Evolutionary conservation across 495 filamentous ascomycete species (phyloP), one percentile per base, ranked within the genome.

Genomic region (Cercophora scortea): DNA sequence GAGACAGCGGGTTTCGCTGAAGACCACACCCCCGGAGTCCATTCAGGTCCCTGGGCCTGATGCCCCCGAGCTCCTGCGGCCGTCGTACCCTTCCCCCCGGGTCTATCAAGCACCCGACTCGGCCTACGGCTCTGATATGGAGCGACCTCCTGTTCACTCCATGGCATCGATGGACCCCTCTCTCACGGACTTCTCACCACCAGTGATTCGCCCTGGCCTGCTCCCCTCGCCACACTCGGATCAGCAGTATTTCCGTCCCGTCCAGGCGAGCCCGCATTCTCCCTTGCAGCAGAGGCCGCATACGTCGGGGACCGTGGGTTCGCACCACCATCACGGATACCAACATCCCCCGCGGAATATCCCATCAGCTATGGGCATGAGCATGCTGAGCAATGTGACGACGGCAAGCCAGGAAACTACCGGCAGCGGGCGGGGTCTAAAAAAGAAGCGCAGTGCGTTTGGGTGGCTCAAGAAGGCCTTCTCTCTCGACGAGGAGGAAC

Each of bases 391-490:
- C 55, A 70, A 65, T 45, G 61, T 67, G 16, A 73, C 68, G 18
- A 66, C 67, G 19, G 59, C 66, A 49, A 64, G 56, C 10, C 54
- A 54, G 12, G 57, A 62, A 7, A 25, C 25, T 25, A 65, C 55
- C 0, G 57, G 47, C 4, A 51, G 32, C 32, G 1, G 16, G 1
- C 32, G 39, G 34, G 58, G 9, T 69, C 42, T 44, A 79, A 80
- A 80, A 59, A 81, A 81, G 70, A 81, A 81, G 66, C 65, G 74
- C 25, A 81, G 78, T 60, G 77, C 75, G 8, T 81, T 81, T 50
- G 76, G 77, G 13, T 81, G 78, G 78, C 61, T 81, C 19, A 81
- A 79, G 61, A 81, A 81, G 64, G 77, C 77, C 16, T 81, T 81
- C 35, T 69, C 71, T 4, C 62, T 81, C 32, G 77, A 78, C 44